phyloP scores from a whole-genome alignment of 345 rosid species.

The Passiflora organensis region DNA sequence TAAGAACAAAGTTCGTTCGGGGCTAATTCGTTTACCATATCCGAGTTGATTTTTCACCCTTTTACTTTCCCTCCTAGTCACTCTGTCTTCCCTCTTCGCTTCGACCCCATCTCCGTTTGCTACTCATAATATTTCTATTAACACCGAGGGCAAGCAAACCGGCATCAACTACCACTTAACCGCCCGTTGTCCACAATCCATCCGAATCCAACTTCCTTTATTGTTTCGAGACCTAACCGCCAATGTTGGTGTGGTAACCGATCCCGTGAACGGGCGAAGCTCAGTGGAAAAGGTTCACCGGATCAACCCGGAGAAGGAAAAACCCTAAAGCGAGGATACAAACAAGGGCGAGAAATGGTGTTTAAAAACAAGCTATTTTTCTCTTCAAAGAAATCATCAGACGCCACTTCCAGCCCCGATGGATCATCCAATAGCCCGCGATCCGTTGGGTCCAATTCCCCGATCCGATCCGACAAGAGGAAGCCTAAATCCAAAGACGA shows the following conservation, averaged over 20 bases:
- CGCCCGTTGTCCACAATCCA: too few relatives aligned
- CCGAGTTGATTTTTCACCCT: conserved; percentile 4
- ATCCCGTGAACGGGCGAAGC: conserved; percentile 16
- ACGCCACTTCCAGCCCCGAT: conserved; percentile 71
- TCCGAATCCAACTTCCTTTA: not conserved
- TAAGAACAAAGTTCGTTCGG: too few relatives aligned
- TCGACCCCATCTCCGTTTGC: conserved; percentile 4
- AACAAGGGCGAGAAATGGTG: too few relatives aligned
- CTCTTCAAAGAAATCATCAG: conserved; percentile 75
- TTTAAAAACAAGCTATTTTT: conserved; percentile 94
- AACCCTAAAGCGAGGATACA: conserved; percentile 10
- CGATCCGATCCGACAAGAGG: conserved; percentile 83
- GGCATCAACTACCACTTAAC: too few relatives aligned
- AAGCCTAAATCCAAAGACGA: conserved; percentile 46
- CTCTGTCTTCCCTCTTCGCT: not conserved
- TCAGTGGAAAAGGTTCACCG: not conserved
- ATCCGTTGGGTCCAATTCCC: conserved; percentile 82
- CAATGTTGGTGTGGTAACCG: conserved; percentile 11
- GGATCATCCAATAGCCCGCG: conserved; percentile 77
- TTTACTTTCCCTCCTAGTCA: conserved; percentile 2
- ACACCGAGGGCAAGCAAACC: too few relatives aligned
- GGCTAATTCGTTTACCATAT: not conserved
- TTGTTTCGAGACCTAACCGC: not conserved
- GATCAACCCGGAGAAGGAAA: not conserved
- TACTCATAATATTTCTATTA: too few relatives aligned